Conservation (phyloP, 306 rosid genomes). For the Quercus rubra region DNA sequence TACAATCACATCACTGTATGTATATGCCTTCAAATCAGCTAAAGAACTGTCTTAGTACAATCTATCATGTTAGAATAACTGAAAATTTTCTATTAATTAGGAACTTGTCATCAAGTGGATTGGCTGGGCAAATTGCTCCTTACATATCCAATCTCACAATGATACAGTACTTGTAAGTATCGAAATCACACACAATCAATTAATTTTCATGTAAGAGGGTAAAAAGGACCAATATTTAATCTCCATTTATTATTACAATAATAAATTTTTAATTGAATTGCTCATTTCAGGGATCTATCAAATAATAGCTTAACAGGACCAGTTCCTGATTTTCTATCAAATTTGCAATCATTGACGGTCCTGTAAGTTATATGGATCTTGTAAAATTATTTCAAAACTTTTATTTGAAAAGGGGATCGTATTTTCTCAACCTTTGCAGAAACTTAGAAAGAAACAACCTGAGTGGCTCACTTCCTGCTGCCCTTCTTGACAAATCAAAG, state of each 20-base stretch:
- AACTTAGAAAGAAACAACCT: constrained; percentile 45
- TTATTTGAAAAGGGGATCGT: background rate
- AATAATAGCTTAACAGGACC: constrained; percentile 43
- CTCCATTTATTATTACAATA: background rate
- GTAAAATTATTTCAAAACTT: no score
- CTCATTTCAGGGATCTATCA: constrained; percentile 52
- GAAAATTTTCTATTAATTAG: constrained; percentile 26
- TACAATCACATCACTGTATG: constrained; percentile 55
- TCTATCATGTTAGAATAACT: background rate
- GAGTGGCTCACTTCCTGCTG: constrained; percentile 36
- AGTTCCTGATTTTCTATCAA: constrained; percentile 37
- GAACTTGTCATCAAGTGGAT: constrained; percentile 45
- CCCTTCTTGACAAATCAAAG: constrained; percentile 35
- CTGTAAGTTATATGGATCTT: constrained; percentile 32
- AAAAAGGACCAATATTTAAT: no score
- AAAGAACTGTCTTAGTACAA: background rate
- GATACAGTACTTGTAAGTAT: constrained; percentile 46
- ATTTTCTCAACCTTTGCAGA: constrained; percentile 29
- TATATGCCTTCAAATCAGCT: background rate
- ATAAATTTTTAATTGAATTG: background rate
- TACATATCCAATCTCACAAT: constrained; percentile 31
- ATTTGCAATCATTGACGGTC: constrained; percentile 23
- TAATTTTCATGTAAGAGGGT: background rate
- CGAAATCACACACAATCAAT: background rate
- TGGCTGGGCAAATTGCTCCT: constrained; percentile 37